Evolutionary conservation across 2,329 filamentous ascomycete species (phyloP).

Genomic region (Ceratocystis cubensis): DNA sequence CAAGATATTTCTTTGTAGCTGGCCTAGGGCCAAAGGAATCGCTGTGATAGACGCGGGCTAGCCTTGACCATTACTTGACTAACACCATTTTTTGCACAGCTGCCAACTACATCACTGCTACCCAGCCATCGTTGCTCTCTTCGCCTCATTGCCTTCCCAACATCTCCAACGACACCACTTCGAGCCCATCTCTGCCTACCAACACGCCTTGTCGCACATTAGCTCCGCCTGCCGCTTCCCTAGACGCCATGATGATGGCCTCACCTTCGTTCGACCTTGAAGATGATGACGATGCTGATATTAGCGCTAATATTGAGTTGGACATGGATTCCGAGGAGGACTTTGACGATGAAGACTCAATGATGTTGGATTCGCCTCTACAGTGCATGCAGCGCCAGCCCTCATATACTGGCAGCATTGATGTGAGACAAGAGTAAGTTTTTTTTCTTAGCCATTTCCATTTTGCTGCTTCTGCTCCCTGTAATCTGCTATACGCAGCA

Average conservation of each 20-base stretch:
- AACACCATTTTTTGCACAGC: not conserved
- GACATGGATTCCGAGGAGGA: conserved; percentile 18
- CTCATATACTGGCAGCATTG: conserved; percentile 9
- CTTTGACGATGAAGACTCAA: conserved; percentile 17
- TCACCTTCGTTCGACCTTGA: conserved; percentile 15
- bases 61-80: not conserved
- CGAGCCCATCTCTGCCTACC: conserved; percentile 36
- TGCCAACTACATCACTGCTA: conserved; percentile 6
- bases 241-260: conserved; percentile 21
- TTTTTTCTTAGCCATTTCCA: not conserved
- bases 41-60: not conserved
- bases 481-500: not conserved
- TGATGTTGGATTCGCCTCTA: conserved; percentile 20
- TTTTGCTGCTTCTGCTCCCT: not conserved
- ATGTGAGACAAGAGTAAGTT: conserved; percentile 15
- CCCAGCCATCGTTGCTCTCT: conserved; percentile 24
- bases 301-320: conserved; percentile 9
- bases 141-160: conserved; percentile 26
- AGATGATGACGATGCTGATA: conserved; percentile 10
- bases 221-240: conserved; percentile 9
- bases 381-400: conserved; percentile 16
- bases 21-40: too few relatives aligned
- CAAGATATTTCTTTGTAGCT: too few relatives aligned
- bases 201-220: conserved; percentile 17
- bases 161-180: conserved; percentile 59